These are phyloP conservation scores for Oryza glumipatula DNA, from an alignment of 176 grass and related monocot species.

Conservation along the genomic window DNA sequence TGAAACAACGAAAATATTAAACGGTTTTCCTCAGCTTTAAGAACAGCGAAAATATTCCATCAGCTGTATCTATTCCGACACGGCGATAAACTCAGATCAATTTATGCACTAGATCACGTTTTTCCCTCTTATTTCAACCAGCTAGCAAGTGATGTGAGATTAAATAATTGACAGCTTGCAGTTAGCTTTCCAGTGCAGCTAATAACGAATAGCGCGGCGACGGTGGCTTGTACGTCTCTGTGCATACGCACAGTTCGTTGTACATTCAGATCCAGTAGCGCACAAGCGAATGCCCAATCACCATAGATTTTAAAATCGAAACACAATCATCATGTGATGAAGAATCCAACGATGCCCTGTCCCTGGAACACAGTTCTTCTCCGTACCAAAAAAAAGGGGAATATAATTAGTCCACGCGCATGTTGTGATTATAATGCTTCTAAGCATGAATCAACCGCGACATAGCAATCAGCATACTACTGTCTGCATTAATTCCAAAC, in stretches of 20 bases:
- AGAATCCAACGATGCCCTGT: constrained; percentile 44
- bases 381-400: constrained; percentile 38
- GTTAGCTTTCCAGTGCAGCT: neutral
- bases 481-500: neutral
- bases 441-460: neutral
- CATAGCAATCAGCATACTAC: neutral
- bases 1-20: too few species aligned
- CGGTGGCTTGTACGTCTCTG: neutral
- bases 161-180: neutral
- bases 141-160: too few species aligned
- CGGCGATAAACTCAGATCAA: too few species aligned
- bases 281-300: neutral
- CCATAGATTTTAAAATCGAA: constrained; percentile 26
- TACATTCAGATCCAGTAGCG: neutral
- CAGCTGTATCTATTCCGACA: too few species aligned
- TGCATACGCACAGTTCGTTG: neutral
- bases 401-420: constrained; percentile 6
- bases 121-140: too few species aligned
- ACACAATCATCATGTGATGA: constrained; percentile 41
- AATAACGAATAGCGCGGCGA: constrained; percentile 5
- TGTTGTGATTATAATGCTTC: neutral
- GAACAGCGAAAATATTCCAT: constrained; percentile 34
- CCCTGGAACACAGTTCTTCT: constrained; percentile 24
- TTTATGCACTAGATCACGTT: too few species aligned
- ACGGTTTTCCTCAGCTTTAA: constrained; percentile 39